These are phyloP conservation scores for Fonsecaea erecta DNA, from an alignment of 2,329 filamentous ascomycete genomes.

Conservation along the genomic window DNA sequence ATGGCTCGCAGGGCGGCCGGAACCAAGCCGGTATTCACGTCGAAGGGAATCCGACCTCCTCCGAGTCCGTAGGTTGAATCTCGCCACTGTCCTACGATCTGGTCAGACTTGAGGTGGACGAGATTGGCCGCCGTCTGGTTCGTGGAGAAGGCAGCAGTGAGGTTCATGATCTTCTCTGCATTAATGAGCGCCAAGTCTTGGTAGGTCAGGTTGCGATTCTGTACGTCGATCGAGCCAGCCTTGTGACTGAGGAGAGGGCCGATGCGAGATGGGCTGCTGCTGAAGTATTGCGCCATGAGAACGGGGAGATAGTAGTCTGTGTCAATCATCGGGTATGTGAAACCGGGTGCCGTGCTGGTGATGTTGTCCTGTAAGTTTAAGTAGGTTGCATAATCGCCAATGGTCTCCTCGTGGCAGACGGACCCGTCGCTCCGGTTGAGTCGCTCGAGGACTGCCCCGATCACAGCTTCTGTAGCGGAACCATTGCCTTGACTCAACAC, in stretches of 20 bases:
- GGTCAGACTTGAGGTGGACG: conserved; percentile 60
- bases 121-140: conserved; percentile 60
- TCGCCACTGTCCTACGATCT: conserved; percentile 66
- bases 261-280: conserved; percentile 51
- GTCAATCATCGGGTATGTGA: conserved; percentile 67
- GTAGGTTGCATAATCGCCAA: conserved; percentile 68
- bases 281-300: conserved; percentile 63
- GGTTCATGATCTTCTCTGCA: conserved; percentile 63
- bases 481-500: conserved; percentile 61
- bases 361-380: conserved; percentile 61
- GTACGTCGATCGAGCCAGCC: conserved; percentile 55
- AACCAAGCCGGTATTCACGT: conserved; percentile 67
- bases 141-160: conserved; percentile 59
- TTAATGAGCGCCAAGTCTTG: conserved; percentile 57
- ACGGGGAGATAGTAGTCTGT: conserved; percentile 66
- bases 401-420: conserved; percentile 68
- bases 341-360: conserved; percentile 58
- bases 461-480: conserved; percentile 65
- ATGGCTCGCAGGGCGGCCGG: conserved; percentile 66
- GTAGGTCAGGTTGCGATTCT: conserved; percentile 61
- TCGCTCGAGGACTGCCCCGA: conserved; percentile 64
- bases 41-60: conserved; percentile 66
- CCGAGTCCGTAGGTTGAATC: conserved; percentile 66
- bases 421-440: conserved; percentile 64
- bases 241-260: conserved; percentile 44